A percentile compares a stretch with the other conserved stretches of the same genome.
These are phyloP conservation scores for Ceratobasidium papillatum DNA, from an alignment of 1,284 basidiomycete genomes.

Conservation along the genomic window DNA sequence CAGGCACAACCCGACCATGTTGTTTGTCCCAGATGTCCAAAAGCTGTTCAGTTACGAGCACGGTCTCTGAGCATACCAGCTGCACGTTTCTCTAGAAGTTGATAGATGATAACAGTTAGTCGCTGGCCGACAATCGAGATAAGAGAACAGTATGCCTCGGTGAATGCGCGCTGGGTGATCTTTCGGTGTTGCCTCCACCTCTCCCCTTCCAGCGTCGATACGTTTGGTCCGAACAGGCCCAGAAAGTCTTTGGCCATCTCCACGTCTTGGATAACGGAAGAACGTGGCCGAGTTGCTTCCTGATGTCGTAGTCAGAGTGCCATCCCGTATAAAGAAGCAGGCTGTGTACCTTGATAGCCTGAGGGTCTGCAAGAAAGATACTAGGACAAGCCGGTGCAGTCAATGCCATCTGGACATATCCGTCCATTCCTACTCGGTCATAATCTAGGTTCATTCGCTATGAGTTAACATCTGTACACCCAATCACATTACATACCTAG, in stretches of 20 bases:
- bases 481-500: neutral
- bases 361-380: slow-evolving; percentile 2
- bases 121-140: no score
- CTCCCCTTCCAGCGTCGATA: slow-evolving; percentile 36
- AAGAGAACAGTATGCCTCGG: slow-evolving; percentile 8
- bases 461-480: slow-evolving; percentile 23
- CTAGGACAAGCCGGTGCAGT: neutral
- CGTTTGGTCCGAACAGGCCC: slow-evolving; percentile 37
- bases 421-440: slow-evolving; percentile 2
- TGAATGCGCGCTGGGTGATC: slow-evolving; percentile 31
- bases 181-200: slow-evolving; percentile 40
- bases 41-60: neutral
- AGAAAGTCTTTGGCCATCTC: neutral
- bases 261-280: neutral
- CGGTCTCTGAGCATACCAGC: slow-evolving; percentile 21
- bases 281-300: neutral
- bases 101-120: neutral
- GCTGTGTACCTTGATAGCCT: slow-evolving; percentile 24
- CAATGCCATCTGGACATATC: slow-evolving; percentile 15
- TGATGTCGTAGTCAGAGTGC: neutral
- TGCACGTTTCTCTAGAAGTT: slow-evolving; percentile 19
- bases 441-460: neutral
- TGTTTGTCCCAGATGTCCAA: slow-evolving; percentile 6
- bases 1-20: neutral
- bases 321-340: no score